Conservation (phyloP, 257 asterid species). For the Solanum raphanifolium region DNA sequence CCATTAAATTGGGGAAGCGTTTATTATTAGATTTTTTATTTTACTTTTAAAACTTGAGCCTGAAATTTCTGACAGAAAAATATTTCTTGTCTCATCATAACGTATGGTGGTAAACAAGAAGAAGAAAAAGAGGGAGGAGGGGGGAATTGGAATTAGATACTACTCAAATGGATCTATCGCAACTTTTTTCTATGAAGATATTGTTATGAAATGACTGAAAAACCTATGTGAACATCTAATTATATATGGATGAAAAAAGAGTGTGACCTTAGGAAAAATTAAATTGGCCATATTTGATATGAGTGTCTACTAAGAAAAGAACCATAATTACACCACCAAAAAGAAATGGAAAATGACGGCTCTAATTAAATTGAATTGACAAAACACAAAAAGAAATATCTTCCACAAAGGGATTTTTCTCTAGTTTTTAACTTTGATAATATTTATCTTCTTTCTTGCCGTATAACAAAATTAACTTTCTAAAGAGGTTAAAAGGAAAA, state of each 20-base stretch:
- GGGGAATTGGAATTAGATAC: not conserved
- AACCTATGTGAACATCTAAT: not conserved
- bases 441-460: not conserved
- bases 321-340: not conserved
- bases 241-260: not conserved
- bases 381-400: not conserved
- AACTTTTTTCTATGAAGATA: not conserved
- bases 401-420: not conserved
- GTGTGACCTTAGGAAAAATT: too few species aligned
- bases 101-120: not conserved
- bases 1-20: not conserved
- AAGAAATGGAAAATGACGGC: not conserved
- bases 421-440: not conserved
- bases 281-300: not conserved
- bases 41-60: not conserved
- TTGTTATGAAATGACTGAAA: not conserved
- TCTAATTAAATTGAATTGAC: not conserved
- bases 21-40: not conserved
- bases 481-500: not conserved
- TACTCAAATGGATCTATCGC: not conserved
- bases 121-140: not conserved
- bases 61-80: fast-evolving
- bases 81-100: not conserved
- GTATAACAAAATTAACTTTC: not conserved
- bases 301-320: not conserved